A percentile compares a stretch with the other conserved stretches of the same genome.
Conservation (phyloP, 257 asterid species). For the Salvia splendens region DNA sequence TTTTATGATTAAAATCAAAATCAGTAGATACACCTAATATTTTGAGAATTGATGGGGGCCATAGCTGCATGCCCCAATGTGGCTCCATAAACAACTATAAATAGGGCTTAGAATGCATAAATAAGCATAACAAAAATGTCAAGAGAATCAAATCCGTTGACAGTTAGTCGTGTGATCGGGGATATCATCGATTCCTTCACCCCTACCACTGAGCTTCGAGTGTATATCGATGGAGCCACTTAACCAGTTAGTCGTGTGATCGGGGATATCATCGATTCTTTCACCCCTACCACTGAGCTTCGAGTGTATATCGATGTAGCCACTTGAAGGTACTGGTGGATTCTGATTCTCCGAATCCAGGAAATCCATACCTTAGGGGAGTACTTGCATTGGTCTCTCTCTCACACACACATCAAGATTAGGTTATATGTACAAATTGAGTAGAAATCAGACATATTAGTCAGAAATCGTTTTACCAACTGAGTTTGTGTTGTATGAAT, state of each 20-base stretch:
- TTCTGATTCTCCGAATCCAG: slow-evolving; percentile 57
- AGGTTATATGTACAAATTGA: too few relatives aligned
- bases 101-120: too few relatives aligned
- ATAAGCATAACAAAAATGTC: slow-evolving; percentile 12
- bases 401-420: neutral
- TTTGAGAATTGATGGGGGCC: too few relatives aligned
- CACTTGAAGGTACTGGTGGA: slow-evolving; percentile 48
- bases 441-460: too few relatives aligned
- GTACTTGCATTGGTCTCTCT: slow-evolving; percentile 50
- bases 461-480: too few relatives aligned
- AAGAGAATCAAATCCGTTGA: slow-evolving; percentile 31
- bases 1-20: too few relatives aligned
- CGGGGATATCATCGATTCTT: slow-evolving; percentile 35
- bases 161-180: slow-evolving; percentile 35
- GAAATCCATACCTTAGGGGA: slow-evolving; percentile 42
- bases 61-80: too few relatives aligned
- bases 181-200: slow-evolving; percentile 36
- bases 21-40: too few relatives aligned
- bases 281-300: slow-evolving; percentile 29
- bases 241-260: slow-evolving; percentile 35
- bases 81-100: too few relatives aligned
- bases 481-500: too few relatives aligned
- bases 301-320: slow-evolving; percentile 25
- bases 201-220: slow-evolving; percentile 30
- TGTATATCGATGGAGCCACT: slow-evolving; percentile 26